phyloP scores from a whole-genome alignment of 495 filamentous ascomycete species.

The Xylaria flabelliformis region DNA sequence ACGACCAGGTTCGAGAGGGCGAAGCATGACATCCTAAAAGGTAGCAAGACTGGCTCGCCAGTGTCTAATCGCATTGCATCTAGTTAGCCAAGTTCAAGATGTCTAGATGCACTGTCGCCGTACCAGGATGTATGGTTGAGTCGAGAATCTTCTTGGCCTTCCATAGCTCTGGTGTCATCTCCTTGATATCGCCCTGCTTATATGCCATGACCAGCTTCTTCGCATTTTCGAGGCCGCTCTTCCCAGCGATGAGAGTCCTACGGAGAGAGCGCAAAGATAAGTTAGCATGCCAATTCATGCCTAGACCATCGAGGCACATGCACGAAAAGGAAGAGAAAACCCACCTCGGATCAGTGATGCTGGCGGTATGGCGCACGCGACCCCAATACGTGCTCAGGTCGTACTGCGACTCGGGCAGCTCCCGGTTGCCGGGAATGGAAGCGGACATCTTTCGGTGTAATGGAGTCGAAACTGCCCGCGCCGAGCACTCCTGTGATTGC shows the following conservation, averaged over 20 bases:
- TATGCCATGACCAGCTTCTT: conserved; percentile 79
- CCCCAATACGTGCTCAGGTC: conserved; percentile 94
- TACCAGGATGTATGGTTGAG: conserved; percentile 93
- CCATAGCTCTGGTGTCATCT: conserved; percentile 93
- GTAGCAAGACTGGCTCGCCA: conserved; percentile 86
- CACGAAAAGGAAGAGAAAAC: conserved; percentile 41
- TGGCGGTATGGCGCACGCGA: conserved; percentile 85
- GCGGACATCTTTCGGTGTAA: conserved; percentile 73
- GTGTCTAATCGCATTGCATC: conserved; percentile 66
- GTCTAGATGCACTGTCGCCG: conserved; percentile 23
- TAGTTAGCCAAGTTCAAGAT: conserved; percentile 32
- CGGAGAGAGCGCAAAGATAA: background rate
- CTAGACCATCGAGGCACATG: background rate
- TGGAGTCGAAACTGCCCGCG: conserved; percentile 25
- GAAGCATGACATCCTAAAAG: conserved; percentile 97
- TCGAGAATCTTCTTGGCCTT: conserved; percentile 95
- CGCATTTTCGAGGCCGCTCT: conserved; percentile 78
- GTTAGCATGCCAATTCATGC: background rate
- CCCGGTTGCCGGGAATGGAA: conserved; percentile 84
- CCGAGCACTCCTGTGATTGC: conserved; percentile 22
- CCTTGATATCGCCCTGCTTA: conserved; percentile 75
- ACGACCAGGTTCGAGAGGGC: conserved; percentile 93
- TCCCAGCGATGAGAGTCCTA: conserved; percentile 82
- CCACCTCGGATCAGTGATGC: conserved; percentile 96
- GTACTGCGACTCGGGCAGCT: conserved; percentile 88